Conservation (phyloP, 495 filamentous ascomycete species). For the Talaromyces stipitatus region DNA sequence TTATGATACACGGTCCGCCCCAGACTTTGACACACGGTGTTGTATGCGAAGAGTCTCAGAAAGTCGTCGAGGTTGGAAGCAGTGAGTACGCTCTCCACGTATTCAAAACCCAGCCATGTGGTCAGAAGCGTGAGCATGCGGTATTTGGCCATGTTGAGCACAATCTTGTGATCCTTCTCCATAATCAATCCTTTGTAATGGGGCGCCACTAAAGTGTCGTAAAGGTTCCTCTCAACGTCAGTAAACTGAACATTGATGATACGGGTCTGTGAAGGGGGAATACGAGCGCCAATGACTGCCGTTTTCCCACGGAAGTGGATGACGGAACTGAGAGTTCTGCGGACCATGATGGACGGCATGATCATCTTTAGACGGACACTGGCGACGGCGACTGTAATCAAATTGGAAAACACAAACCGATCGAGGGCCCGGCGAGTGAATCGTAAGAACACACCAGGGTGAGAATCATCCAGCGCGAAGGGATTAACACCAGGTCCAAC, state of each 20-base stretch:
- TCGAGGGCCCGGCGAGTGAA: not conserved
- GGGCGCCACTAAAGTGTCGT: not conserved
- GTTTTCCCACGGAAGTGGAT: not conserved
- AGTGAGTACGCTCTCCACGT: not conserved
- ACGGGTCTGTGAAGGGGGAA: not conserved
- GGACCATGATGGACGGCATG: not conserved
- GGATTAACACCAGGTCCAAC: not conserved
- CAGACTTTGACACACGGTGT: not conserved
- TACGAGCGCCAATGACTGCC: not conserved
- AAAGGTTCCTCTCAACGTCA: not conserved
- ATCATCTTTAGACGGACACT: not conserved
- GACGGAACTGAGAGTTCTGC: not conserved
- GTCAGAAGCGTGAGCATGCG: not conserved
- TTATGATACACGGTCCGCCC: not conserved
- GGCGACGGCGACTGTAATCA: not conserved
- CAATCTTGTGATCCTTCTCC: not conserved
- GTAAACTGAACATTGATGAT: not conserved
- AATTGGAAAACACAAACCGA: not conserved
- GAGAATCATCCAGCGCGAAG: not conserved
- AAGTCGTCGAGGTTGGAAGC: not conserved
- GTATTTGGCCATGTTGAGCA: not conserved
- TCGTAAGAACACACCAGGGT: not conserved
- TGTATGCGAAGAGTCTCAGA: not conserved
- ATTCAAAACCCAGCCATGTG: not conserved
- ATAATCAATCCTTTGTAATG: not conserved